phyloP scores from a whole-genome alignment of 805 yeast species.

The Yarrowia divulgata region DNA sequence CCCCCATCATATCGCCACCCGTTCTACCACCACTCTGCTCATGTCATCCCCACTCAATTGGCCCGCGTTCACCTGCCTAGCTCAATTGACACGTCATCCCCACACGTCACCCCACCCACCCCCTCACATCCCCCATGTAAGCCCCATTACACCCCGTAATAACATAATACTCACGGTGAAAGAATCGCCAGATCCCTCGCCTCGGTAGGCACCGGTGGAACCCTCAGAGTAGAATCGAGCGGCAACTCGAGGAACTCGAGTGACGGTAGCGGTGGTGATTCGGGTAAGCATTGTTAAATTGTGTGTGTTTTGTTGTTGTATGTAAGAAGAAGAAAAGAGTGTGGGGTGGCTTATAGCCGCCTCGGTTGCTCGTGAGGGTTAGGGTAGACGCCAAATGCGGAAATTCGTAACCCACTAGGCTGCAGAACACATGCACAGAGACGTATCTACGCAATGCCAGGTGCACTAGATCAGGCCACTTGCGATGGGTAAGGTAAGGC shows the following conservation, averaged over 20 bases:
- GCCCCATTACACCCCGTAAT: no score
- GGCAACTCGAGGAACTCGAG: conserved; percentile 43
- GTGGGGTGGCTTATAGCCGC: conserved; percentile 32
- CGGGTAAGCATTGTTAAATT: conserved; percentile 40
- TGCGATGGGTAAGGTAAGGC: neutral
- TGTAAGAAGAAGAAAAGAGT: neutral
- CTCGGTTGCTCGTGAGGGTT: conserved; percentile 33
- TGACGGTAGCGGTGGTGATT: conserved; percentile 40
- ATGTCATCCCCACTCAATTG: no score
- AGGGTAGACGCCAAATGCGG: neutral
- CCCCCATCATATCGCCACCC: no score
- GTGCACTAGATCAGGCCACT: conserved; percentile 35
- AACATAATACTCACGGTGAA: conserved; percentile 65
- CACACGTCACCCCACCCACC: no score
- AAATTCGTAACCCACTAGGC: conserved; percentile 10
- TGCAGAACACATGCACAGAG: neutral
- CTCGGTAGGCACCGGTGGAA: conserved; percentile 66
- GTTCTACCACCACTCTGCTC: no score
- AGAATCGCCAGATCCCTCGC: conserved; percentile 62
- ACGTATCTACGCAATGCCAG: conserved; percentile 17
- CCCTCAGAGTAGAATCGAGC: conserved; percentile 61
- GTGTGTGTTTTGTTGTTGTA: conserved; percentile 17
- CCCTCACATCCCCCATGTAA: neutral
- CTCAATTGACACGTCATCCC: neutral
- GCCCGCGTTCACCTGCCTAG: neutral